Conservation (phyloP, 2,329 filamentous ascomycete genomes). For the Talaromyces sp. region DNA sequence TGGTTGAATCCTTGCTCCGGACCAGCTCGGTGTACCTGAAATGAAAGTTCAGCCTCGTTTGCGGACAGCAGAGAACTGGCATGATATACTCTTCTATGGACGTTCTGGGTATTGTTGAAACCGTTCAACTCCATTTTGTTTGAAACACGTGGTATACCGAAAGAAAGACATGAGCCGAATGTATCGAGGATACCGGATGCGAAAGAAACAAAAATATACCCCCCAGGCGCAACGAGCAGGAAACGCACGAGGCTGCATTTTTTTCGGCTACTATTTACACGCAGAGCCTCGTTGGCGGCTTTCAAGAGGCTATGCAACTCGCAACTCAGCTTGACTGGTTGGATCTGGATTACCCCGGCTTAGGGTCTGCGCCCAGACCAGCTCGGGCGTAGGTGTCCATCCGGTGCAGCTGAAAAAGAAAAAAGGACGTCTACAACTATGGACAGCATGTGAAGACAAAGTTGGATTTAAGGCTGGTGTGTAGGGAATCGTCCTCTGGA, state of each 20-base stretch:
- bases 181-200: background rate
- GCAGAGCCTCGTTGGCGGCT: background rate
- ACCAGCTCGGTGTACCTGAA: background rate
- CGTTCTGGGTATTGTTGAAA: background rate
- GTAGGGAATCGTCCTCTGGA: background rate
- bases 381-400: background rate
- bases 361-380: background rate
- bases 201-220: background rate
- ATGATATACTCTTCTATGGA: background rate
- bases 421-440: background rate
- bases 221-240: background rate
- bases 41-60: background rate
- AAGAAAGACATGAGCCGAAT: background rate
- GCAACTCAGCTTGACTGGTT: background rate
- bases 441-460: background rate
- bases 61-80: background rate
- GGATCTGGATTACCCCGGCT: background rate
- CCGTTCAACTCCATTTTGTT: background rate
- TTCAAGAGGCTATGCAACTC: background rate
- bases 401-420: background rate
- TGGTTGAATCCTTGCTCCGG: conserved; percentile 7
- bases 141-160: background rate
- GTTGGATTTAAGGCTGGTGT: background rate
- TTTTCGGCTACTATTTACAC: background rate
- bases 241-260: background rate